phyloP scores from a whole-genome alignment of 2,329 filamentous ascomycete species.

The Boeremia lycopersici region DNA sequence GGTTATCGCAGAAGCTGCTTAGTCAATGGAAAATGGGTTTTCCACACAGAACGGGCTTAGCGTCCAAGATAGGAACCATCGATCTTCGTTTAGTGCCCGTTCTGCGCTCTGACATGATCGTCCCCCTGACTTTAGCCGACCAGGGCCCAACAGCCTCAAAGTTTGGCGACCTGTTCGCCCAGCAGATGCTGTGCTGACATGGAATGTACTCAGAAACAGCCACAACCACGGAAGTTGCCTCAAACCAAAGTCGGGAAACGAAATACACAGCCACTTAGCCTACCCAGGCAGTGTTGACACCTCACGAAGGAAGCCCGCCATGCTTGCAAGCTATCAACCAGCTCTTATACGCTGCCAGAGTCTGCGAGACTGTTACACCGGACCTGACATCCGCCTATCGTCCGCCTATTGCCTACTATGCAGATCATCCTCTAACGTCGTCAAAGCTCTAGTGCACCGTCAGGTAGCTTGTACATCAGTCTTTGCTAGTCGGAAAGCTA shows the following conservation, averaged over 20 bases:
- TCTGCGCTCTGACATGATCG: neutral
- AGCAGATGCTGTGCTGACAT: slow-evolving; percentile 1
- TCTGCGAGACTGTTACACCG: neutral
- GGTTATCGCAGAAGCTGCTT: neutral
- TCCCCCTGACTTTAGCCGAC: slow-evolving; percentile 6
- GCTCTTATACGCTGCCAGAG: neutral
- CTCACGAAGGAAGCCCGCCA: neutral
- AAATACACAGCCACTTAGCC: too few relatives aligned
- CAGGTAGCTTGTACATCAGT: neutral
- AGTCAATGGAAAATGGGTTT: neutral
- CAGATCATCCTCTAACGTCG: neutral
- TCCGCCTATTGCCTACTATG: neutral
- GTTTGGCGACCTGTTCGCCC: slow-evolving; percentile 12
- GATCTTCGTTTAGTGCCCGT: slow-evolving; percentile 10
- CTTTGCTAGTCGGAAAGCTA: slow-evolving; percentile 1
- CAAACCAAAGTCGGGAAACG: neutral
- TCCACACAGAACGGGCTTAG: neutral
- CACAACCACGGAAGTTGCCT: neutral
- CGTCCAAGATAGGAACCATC: neutral
- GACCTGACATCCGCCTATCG: neutral
- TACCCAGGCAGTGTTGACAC: neutral
- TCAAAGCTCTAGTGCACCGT: neutral
- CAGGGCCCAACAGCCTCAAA: slow-evolving; percentile 7
- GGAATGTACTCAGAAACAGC: neutral
- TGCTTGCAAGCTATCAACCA: neutral